Conservation (phyloP, 495 filamentous ascomycete genomes). For the Amniculicola lignicola region DNA sequence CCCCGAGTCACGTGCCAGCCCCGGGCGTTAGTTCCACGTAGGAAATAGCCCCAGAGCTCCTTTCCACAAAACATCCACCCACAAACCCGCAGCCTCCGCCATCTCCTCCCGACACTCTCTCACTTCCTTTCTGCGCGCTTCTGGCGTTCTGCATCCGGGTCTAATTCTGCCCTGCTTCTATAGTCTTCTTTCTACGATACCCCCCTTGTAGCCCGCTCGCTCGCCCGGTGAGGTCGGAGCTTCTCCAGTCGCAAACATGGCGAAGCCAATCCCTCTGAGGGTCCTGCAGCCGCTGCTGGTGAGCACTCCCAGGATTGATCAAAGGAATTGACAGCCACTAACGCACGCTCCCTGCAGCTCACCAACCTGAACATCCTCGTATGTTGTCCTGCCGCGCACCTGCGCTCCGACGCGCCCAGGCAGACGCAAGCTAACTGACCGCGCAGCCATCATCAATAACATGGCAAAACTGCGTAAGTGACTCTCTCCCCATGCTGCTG, state of each 20-base stretch:
- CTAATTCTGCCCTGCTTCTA: constrained; percentile 24
- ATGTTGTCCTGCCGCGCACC: constrained; percentile 43
- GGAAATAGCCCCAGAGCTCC: constrained; percentile 17
- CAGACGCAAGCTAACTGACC: constrained; percentile 4
- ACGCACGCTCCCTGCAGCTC: constrained; percentile 50
- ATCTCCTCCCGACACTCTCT: constrained; percentile 17
- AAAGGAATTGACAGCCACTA: not conserved
- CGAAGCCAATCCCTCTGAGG: constrained; percentile 27
- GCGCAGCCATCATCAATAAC: constrained; percentile 76
- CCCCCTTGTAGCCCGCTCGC: constrained; percentile 10
- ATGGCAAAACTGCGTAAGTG: constrained; percentile 92
- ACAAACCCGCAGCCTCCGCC: constrained; percentile 5
- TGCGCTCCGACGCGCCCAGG: constrained; percentile 3
- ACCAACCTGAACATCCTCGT: constrained; percentile 77
- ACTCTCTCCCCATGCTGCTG: not conserved
- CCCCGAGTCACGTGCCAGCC: not conserved
- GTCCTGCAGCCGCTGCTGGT: constrained; percentile 29
- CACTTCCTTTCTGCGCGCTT: constrained; percentile 28
- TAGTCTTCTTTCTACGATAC: constrained; percentile 22
- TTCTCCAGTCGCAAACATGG: constrained; percentile 35
- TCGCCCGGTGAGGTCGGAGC: constrained; percentile 32
- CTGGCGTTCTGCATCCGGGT: constrained; percentile 28
- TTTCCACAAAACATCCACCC: constrained; percentile 25
- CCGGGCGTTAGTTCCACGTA: not conserved
- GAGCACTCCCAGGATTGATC: not conserved